Evolutionary conservation across 805 yeast species (phyloP).

Genomic region (Saturnispora mendoncae): DNA sequence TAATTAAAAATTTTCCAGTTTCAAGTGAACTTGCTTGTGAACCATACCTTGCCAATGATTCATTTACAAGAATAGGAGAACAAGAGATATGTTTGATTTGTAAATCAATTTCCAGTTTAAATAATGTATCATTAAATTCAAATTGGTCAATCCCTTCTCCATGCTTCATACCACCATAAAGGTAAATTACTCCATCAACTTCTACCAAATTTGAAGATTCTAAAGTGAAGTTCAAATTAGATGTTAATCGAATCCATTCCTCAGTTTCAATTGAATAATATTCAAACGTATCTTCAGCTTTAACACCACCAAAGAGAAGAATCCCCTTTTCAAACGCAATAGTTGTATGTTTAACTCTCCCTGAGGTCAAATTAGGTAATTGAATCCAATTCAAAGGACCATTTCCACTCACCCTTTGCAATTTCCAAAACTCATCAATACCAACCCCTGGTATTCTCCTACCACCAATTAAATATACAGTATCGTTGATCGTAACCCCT

Average conservation of each 20-base stretch:
- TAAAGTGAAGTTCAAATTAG: conserved; percentile 3
- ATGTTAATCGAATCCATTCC: conserved; percentile 7
- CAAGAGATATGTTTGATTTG: conserved; percentile 17
- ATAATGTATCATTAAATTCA: conserved; percentile 28
- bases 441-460: conserved; percentile 49
- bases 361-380: conserved; percentile 31
- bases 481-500: neutral
- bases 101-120: conserved; percentile 24
- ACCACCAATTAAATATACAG: conserved; percentile 50
- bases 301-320: conserved; percentile 45
- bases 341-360: conserved; percentile 46
- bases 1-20: conserved; percentile 9
- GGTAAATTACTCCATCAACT: conserved; percentile 28
- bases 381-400: conserved; percentile 32
- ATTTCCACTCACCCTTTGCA: no score
- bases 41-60: conserved; percentile 42
- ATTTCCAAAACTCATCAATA: conserved; percentile 37
- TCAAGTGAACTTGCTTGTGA: conserved; percentile 7
- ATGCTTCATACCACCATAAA: conserved; percentile 39
- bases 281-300: conserved; percentile 3
- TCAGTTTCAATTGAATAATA: conserved; percentile 20
- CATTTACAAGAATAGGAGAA: conserved; percentile 18
- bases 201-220: conserved; percentile 6
- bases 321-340: conserved; percentile 26
- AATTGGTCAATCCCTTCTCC: conserved; percentile 7